These are phyloP conservation scores for Astrephomene gubernaculifera DNA, from an alignment of 139 green algal genomes.

Conservation along the genomic window DNA sequence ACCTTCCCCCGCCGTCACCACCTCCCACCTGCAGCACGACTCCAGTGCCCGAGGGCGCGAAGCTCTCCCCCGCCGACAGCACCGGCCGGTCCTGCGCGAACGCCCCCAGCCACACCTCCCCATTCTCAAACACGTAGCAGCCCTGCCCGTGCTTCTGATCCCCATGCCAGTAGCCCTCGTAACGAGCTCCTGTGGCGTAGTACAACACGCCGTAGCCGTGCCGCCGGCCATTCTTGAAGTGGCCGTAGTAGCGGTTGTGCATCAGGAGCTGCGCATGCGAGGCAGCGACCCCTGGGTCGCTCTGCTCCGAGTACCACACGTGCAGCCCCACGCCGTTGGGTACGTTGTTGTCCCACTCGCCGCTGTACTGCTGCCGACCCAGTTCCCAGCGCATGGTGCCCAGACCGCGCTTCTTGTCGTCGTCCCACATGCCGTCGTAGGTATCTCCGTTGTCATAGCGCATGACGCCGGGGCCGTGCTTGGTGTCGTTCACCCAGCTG, in stretches of 20 bases:
- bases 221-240: conserved; percentile 67
- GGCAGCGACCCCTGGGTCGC: conserved; percentile 3
- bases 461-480: conserved; percentile 70
- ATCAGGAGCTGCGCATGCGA: conserved; percentile 73
- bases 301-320: conserved; percentile 64
- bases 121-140: conserved; percentile 62
- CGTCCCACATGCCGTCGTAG: conserved; percentile 69
- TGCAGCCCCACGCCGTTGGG: conserved; percentile 72
- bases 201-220: conserved; percentile 71
- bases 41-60: conserved; percentile 44
- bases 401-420: conserved; percentile 61
- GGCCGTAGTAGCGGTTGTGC: conserved; percentile 78
- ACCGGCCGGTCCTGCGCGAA: conserved; percentile 71
- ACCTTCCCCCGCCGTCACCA: neutral
- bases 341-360: conserved; percentile 66
- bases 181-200: conserved; percentile 71
- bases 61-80: conserved; percentile 44
- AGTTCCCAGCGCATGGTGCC: conserved; percentile 69
- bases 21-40: conserved; percentile 43
- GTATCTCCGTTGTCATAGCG: conserved; percentile 68
- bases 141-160: conserved; percentile 59
- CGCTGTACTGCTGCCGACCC: conserved; percentile 63
- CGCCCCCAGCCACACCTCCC: conserved; percentile 57
- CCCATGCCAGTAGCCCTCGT: conserved; percentile 54
- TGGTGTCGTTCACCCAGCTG: conserved; percentile 69